phyloP scores from a whole-genome alignment of 1,139 yeast genomes.

The Candida neerlandica region DNA sequence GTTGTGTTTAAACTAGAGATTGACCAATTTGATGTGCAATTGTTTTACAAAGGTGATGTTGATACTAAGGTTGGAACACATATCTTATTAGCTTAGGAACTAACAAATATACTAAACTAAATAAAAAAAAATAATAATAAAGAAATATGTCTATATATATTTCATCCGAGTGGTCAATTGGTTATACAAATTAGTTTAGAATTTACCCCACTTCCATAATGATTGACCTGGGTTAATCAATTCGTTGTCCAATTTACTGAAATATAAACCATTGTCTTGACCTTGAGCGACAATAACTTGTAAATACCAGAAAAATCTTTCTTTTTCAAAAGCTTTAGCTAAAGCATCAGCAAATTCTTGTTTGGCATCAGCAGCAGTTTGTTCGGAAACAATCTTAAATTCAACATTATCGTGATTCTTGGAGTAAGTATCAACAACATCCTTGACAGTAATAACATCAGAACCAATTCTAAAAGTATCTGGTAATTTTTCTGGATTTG shows the following conservation, averaged over 20 bases:
- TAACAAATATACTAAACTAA: no score
- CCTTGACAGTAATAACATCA: conserved; percentile 39
- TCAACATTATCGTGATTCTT: conserved; percentile 37
- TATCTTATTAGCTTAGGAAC: background rate
- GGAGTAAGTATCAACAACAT: conserved; percentile 45
- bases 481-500: conserved; percentile 41
- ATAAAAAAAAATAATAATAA: background rate
- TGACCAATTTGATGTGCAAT: conserved; percentile 38
- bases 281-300: conserved; percentile 25
- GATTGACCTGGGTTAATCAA: conserved; percentile 56
- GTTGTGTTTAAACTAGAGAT: conserved; percentile 43
- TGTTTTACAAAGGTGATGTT: conserved; percentile 48
- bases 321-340: conserved; percentile 32
- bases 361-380: conserved; percentile 28
- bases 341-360: conserved; percentile 31
- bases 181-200: conserved; percentile 1
- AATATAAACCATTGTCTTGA: conserved; percentile 39
- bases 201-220: conserved; percentile 52
- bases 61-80: conserved; percentile 4
- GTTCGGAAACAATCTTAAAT: conserved; percentile 28
- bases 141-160: no score
- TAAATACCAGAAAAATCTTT: conserved; percentile 36
- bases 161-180: no score
- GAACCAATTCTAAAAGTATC: conserved; percentile 48
- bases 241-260: conserved; percentile 45